These are phyloP conservation scores for Backusella mclennaniae DNA, from an alignment of 192 early-diverging fungal genomes.

Conservation along the genomic window DNA sequence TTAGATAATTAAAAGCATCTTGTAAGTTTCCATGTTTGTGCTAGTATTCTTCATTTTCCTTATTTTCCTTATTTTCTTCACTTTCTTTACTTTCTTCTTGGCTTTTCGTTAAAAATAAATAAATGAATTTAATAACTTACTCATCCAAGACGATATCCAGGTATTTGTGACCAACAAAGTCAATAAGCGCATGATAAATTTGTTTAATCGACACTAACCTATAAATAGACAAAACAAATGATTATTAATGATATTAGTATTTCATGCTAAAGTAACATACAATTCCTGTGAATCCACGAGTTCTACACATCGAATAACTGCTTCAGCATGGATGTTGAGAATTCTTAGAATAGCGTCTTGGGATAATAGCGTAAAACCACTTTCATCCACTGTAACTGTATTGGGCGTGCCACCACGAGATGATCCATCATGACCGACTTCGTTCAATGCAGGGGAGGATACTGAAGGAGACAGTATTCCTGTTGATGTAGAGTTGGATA, in stretches of 20 bases:
- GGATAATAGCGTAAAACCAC: constrained; percentile 37
- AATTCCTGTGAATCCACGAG: constrained; percentile 63
- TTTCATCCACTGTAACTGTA: constrained; percentile 20
- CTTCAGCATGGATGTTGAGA: constrained; percentile 74
- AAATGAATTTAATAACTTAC: constrained; percentile 33
- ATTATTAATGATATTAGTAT: not conserved
- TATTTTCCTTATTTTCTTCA: not conserved
- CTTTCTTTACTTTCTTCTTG: not conserved
- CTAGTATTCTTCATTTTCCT: not conserved
- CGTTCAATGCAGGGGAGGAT: constrained; percentile 12
- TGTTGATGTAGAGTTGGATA: constrained; percentile 22
- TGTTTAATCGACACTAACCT: constrained; percentile 63
- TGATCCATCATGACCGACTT: not conserved
- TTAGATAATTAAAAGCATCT: not conserved
- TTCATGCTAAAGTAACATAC: constrained; percentile 31
- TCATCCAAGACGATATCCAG: constrained; percentile 80
- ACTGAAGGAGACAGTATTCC: constrained; percentile 9
- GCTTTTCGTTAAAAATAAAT: not conserved
- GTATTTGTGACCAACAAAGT: constrained; percentile 81
- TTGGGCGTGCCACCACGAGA: constrained; percentile 5
- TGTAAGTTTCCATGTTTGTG: not conserved
- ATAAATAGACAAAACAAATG: constrained; percentile 4
- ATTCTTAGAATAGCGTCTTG: constrained; percentile 48
- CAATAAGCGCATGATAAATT: constrained; percentile 74
- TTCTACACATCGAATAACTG: constrained; percentile 76